Percentiles rank a stretch among this genome's conserved stretches.
These are phyloP conservation scores for Nakazawaea wickerhamii DNA, from an alignment of 805 yeast genomes.

Conservation along the genomic window DNA sequence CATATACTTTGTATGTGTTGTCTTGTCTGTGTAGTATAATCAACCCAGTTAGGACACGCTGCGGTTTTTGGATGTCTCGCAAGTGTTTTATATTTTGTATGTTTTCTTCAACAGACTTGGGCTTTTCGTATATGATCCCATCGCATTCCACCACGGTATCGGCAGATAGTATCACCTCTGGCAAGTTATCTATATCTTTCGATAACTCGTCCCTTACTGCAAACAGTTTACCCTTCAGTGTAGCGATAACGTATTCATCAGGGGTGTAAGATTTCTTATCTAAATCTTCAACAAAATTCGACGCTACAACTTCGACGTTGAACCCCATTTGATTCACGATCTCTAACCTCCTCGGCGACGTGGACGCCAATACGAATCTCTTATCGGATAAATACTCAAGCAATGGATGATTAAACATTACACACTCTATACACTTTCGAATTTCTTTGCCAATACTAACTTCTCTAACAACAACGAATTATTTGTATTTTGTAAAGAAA, in stretches of 20 bases:
- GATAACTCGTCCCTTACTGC: conserved; percentile 48
- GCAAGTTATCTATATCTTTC: conserved; percentile 8
- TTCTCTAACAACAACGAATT: conserved; percentile 5
- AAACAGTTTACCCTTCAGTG: conserved; percentile 63
- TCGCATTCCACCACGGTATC: conserved; percentile 71
- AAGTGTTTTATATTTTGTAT: conserved; percentile 43
- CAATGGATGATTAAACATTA: conserved; percentile 26
- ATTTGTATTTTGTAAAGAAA: background rate
- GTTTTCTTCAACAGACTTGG: conserved; percentile 48
- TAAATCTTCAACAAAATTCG: conserved; percentile 75
- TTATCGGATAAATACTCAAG: conserved; percentile 20
- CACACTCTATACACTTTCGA: background rate
- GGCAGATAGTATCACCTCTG: conserved; percentile 48
- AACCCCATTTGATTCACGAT: conserved; percentile 61
- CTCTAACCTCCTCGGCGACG: conserved; percentile 76
- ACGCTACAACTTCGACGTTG: conserved; percentile 43
- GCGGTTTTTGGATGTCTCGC: conserved; percentile 38
- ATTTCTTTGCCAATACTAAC: conserved; percentile 7
- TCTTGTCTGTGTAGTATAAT: conserved; percentile 30
- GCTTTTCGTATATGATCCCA: conserved; percentile 73
- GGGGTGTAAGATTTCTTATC: conserved; percentile 46
- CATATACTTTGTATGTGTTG: conserved; percentile 13
- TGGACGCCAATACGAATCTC: conserved; percentile 66
- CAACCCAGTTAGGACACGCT: conserved; percentile 51
- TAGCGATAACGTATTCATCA: conserved; percentile 58